Evolutionary conservation across 768 basidiomycete species (phyloP), one percentile per base, ranked within the genome.

Genomic region (Calocera viscosa): DNA sequence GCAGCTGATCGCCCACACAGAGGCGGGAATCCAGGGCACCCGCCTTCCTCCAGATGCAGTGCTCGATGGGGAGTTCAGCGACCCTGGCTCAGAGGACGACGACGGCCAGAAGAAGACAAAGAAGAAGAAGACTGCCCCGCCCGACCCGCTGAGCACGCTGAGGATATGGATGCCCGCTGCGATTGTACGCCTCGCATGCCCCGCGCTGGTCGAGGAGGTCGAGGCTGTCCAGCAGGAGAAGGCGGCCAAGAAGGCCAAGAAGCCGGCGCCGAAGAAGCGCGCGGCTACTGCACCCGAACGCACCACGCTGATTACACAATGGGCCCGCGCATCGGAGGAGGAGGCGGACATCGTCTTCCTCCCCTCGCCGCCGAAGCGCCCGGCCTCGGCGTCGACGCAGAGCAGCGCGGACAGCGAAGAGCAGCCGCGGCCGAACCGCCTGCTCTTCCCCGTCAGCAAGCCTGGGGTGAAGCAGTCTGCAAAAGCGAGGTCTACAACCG

Each of bases 151-250:
- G n/a, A 80, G 78, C 63, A 82, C 82, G 66, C 74, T 86, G 63
- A 81, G 87, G 16, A 73, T 92, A 12, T 95, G 92, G 92, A 82
- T 93, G 76, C 89, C 92, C 0, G 90, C 88, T 26, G 86, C 82
- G 65, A 87, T 95, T 80, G 82, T 94, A 12, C 76, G 78, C 14
- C 74, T 84, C 34, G 90, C 83, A 1, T 87, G 85, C 68, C 88
- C 90, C 10, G 75, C 76, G 2, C 73, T 94, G 26, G 86, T 87
- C 2, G 76, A 82, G 47, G 81, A 81, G 19, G 93, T 81, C 69
- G 84, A 90, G 67, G 81, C 78, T 12, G 70, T 72, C 17, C 75
- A 80, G 69, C 78, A 78, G 67, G 75, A 73, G 67, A 89, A 85
- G 70, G 74, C 74, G 40, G 77, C 75, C 40, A 84, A 84, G 74